Evolutionary conservation across 2,329 filamentous ascomycete species (phyloP), one percentile per base, ranked within the genome.

Genomic region (Hyphodiscus sp.): DNA sequence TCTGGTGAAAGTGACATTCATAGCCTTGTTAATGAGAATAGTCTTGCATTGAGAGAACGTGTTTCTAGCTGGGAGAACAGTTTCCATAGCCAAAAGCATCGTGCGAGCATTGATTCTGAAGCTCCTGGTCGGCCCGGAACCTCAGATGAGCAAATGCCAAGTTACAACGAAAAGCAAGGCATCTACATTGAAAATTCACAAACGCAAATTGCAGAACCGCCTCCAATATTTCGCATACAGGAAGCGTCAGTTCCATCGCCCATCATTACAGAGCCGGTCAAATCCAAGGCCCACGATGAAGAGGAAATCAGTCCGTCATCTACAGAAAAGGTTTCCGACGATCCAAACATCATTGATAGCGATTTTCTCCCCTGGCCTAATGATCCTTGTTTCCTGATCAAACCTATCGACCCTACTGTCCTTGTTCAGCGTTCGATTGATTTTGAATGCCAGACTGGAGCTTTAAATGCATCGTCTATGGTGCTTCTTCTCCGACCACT

Each of bases 381-480:
- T 19, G 82, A 85, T 55, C 77, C 78, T 1, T 67, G 73, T 0
- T 84, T 81, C 52, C 76, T 81, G 0, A 74, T 80, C 55, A 64
- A 71, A 0, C 77, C 81, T 0, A 73, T 85, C 1, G 73, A 84
- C 46, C 81, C 82, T 0, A 78, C 80, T 49, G 69, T 73, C 0
- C 70, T 84, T 9, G 68, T 85, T 8, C 69, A 73, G 13, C 74
- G 79, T 4, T 76, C 79, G 0, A 70, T 86, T 1, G 70, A 74
- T 5, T 84, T 81, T 53, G 82, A 85, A 62, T 73, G 73, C 6
- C 74, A 72, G 46, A 76, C 74, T 1, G 83, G 80, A 0, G 75
- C 79, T 1, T 70, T 85, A 20, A 80, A 81, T 56, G 80, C 82
- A 0, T 77, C 82, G 0, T 78, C 80, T 26, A 84, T 86, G 60